These are phyloP conservation scores for Goffeauzyma gilvescens DNA, from an alignment of 768 basidiomycete species.

Conservation along the genomic window DNA sequence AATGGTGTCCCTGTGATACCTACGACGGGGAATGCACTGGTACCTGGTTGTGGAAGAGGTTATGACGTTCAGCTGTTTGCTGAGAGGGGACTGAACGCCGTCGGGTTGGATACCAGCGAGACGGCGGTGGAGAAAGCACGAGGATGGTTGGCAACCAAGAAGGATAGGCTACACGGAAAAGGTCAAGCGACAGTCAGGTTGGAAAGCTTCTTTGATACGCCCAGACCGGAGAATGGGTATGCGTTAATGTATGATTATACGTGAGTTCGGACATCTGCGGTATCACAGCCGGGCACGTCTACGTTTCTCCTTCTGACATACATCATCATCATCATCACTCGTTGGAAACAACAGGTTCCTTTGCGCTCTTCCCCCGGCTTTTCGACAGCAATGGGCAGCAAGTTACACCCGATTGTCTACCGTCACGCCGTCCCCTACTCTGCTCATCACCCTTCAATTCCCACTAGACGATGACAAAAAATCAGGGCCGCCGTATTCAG, in stretches of 20 bases:
- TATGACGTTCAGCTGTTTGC: constrained; percentile 24
- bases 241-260: constrained; percentile 26
- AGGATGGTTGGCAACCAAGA: too few species aligned
- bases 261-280: constrained; percentile 11
- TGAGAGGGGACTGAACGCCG: constrained; percentile 14
- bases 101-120: constrained; percentile 16
- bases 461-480: constrained; percentile 14
- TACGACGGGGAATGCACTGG: too few species aligned
- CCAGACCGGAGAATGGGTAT: constrained; percentile 12
- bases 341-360: constrained; percentile 16
- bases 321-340: not conserved
- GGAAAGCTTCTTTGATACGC: constrained; percentile 17
- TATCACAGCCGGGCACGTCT: not conserved
- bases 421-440: not conserved
- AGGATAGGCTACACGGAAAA: too few species aligned
- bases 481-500: constrained; percentile 17
- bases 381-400: constrained; percentile 15
- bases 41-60: too few species aligned
- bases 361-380: constrained; percentile 20
- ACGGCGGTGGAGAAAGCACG: constrained; percentile 20
- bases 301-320: not conserved
- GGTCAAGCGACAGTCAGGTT: constrained; percentile 9
- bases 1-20: too few species aligned
- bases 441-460: constrained; percentile 26
- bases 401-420: constrained; percentile 11